Evolutionary conservation across 352 stramenopile species (phyloP).

Genomic region (Globisporangium yorkense): DNA sequence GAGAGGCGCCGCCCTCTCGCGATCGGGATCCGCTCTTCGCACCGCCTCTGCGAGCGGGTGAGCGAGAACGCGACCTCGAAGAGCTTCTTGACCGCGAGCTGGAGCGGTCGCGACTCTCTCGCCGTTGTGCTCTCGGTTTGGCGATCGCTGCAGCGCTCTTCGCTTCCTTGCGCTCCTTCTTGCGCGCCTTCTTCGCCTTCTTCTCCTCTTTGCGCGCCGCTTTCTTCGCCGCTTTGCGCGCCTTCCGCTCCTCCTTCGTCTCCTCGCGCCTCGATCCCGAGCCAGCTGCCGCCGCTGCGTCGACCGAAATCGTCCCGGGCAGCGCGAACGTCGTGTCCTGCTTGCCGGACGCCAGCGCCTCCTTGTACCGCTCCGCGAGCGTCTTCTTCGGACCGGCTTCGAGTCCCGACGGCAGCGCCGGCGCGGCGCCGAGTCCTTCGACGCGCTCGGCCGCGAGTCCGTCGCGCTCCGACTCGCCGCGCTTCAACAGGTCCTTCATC

Average conservation of each 20-base stretch:
- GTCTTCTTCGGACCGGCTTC: conserved; percentile 53
- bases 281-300: neutral
- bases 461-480: conserved; percentile 66
- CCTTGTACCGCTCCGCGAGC: conserved; percentile 66
- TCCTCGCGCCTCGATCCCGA: conserved; percentile 10
- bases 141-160: neutral
- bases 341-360: conserved; percentile 39
- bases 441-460: conserved; percentile 68
- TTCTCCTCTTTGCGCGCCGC: conserved; percentile 55
- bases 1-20: too few relatives aligned
- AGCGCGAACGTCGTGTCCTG: conserved; percentile 61
- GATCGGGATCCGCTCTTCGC: too few relatives aligned
- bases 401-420: conserved; percentile 34
- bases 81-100: neutral
- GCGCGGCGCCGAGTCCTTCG: conserved; percentile 81
- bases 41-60: neutral
- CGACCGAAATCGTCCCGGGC: conserved; percentile 25
- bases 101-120: neutral
- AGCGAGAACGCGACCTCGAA: neutral
- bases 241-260: conserved; percentile 24
- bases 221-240: conserved; percentile 49
- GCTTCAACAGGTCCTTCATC: conserved; percentile 83
- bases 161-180: conserved; percentile 21
- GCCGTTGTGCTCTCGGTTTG: neutral
- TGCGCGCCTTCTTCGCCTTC: conserved; percentile 61